phyloP scores from a whole-genome alignment of 2,329 filamentous ascomycete species.

The Pseudogymnoascus destructans region DNA sequence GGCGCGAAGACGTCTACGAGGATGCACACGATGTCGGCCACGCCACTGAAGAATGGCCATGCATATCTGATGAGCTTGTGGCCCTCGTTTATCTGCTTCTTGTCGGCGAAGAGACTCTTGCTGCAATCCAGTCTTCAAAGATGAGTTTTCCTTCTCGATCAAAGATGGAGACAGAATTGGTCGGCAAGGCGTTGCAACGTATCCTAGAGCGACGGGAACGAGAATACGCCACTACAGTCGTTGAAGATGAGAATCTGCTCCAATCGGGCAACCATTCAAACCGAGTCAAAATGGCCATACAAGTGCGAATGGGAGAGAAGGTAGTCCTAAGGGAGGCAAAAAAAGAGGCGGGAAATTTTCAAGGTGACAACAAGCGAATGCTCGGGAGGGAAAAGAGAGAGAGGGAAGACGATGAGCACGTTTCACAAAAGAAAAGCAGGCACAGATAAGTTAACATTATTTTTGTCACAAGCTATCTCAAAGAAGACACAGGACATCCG shows the following conservation, averaged over 20 bases:
- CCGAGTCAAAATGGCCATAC: slow-evolving; percentile 38
- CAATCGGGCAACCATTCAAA: slow-evolving; percentile 22
- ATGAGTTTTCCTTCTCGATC: slow-evolving; percentile 25
- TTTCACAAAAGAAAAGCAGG: slow-evolving; percentile 7
- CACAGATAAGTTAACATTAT: slow-evolving; percentile 9
- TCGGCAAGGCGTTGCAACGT: slow-evolving; percentile 28
- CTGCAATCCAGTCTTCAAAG: slow-evolving; percentile 26
- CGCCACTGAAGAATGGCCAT: slow-evolving; percentile 18
- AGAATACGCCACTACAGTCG: slow-evolving; percentile 41
- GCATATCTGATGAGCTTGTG: slow-evolving; percentile 26
- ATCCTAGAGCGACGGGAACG: slow-evolving; percentile 29
- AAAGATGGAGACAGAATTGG: slow-evolving; percentile 31
- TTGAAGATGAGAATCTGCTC: slow-evolving; percentile 34
- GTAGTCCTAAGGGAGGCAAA: slow-evolving; percentile 39
- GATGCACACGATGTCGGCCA: slow-evolving; percentile 44
- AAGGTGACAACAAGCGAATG: slow-evolving; percentile 25
- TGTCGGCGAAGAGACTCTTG: slow-evolving; percentile 29
- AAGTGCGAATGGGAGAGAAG: slow-evolving; percentile 53
- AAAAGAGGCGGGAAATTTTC: slow-evolving; percentile 25
- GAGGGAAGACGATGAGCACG: slow-evolving; percentile 4
- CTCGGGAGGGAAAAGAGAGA: slow-evolving; percentile 15
- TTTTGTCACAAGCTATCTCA: slow-evolving; percentile 6
- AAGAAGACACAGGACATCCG: slow-evolving; percentile 1
- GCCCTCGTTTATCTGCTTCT: slow-evolving; percentile 33
- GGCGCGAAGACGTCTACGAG: slow-evolving; percentile 45